Evolutionary conservation across 1,139 yeast species (phyloP), one percentile per base, ranked within the genome.

Genomic region (Kodamaea suecica): DNA sequence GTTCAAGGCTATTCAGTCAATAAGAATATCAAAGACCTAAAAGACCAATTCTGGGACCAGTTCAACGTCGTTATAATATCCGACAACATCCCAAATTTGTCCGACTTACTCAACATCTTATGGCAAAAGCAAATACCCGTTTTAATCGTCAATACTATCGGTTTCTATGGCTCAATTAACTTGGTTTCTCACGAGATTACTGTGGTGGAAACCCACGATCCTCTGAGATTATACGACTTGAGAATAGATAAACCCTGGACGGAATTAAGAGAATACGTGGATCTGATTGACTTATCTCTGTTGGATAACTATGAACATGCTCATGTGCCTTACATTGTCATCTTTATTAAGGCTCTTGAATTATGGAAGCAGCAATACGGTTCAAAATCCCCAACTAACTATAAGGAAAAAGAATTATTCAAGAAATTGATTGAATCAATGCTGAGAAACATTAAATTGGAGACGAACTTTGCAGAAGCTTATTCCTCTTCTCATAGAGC

Each of bases 211-310:
- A 77, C 95, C 0, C 97, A 90, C 56, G 79, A 80, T 29, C 73
- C 76, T 2, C 78, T 79, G 27, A 63, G 74, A 8, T 54, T 81
- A 3, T 78, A 72, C 24, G 96, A 87, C 49, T 62, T 90, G 37
- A 63, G 96, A 33, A 61, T 90, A 4, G 83, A 81, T 40, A 43
- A 53, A 3, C 92, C 95, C 1, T 92, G 97, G 97, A 62, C 68
- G 0, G 87, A 84, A 45, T 60, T 90, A n/a, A 57, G 59, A 28
- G 59, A 59, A 0, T 80, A 69, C 48, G 70, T 77, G 7, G 73
- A 76, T 38, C 55, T 73, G 1, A 62, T 80, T 35, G 73, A 79
- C 31, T 50, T 84, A 15, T 65, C 63, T 2, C 29, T 43, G 0
- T 45, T 82, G 40, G 70, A 67, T 34, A 75, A 71, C 27, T 65